A percentile compares a stretch with the other conserved stretches of the same genome.
Conservation (phyloP, 2,329 filamentous ascomycete species). For the Fusarium redolens region DNA sequence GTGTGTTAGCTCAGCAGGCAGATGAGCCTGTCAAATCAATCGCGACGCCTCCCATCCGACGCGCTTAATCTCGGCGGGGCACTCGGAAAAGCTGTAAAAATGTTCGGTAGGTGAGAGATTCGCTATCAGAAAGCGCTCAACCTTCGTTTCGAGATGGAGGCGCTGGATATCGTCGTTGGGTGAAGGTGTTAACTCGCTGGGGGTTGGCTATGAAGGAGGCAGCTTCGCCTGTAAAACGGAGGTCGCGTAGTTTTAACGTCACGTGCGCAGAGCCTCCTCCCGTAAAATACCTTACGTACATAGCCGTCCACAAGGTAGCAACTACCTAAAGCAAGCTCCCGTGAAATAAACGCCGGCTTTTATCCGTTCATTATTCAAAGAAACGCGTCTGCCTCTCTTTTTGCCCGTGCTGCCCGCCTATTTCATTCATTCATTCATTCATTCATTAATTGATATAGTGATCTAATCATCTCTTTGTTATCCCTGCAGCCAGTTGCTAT, state of each 20-base stretch:
- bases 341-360: constrained; percentile 36
- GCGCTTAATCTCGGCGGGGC: constrained; percentile 41
- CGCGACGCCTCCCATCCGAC: constrained; percentile 61
- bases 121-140: constrained; percentile 16
- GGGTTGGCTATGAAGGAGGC: constrained; percentile 44
- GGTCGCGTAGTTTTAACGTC: constrained; percentile 57
- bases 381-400: constrained; percentile 37
- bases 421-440: background rate
- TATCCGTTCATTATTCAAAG: constrained; percentile 39
- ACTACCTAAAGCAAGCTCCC: background rate
- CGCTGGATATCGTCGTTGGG: constrained; percentile 42
- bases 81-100: constrained; percentile 25
- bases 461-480: background rate
- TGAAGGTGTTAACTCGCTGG: constrained; percentile 41
- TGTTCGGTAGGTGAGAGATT: constrained; percentile 2
- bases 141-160: constrained; percentile 38
- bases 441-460: background rate
- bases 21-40: constrained; percentile 61
- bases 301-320: background rate
- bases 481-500: constrained; percentile 10
- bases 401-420: constrained; percentile 28
- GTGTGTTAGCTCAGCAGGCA: constrained; percentile 56
- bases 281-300: background rate
- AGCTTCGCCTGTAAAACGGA: constrained; percentile 47
- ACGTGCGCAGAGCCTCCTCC: constrained; percentile 51